Evolutionary conservation across 306 rosid genomes (phyloP).

Genomic region (Vicia villosa): DNA sequence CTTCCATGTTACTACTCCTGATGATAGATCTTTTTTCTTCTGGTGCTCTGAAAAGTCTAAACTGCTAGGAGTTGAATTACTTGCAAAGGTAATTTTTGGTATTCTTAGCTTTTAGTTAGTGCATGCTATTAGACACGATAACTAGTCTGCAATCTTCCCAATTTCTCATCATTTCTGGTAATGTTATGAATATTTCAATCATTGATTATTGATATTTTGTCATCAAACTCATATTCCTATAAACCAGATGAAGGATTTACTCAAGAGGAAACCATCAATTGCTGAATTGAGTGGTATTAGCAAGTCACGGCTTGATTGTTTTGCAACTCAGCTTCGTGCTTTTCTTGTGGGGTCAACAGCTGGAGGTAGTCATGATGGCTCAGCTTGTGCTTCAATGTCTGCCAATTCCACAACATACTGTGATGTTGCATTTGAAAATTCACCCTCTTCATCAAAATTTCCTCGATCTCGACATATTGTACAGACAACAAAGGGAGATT

Average conservation of each 20-base stretch:
- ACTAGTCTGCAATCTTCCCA: conserved; percentile 5
- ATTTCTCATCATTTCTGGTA: neutral
- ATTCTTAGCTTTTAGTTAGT: neutral
- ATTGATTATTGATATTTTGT: neutral
- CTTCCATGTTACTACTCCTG: conserved; percentile 57
- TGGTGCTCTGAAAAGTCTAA: conserved; percentile 95
- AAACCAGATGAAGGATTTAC: conserved; percentile 77
- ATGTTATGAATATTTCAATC: neutral
- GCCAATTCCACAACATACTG: conserved; percentile 36
- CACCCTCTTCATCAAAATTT: conserved; percentile 57
- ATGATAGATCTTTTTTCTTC: conserved; percentile 56
- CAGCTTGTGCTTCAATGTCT: conserved; percentile 37
- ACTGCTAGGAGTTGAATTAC: conserved; percentile 85
- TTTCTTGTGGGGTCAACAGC: conserved; percentile 77
- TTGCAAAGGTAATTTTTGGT: conserved; percentile 62
- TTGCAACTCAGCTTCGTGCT: conserved; percentile 89
- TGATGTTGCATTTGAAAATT: conserved; percentile 50
- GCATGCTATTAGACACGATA: conserved; percentile 12
- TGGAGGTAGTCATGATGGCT: conserved; percentile 42
- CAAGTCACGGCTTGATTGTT: conserved; percentile 81
- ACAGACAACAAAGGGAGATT: conserved; percentile 62
- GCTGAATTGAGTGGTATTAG: conserved; percentile 91
- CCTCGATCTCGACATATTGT: conserved; percentile 65
- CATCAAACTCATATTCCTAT: conserved; percentile 17
- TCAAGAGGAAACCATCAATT: conserved; percentile 79